Conservation (phyloP, 345 rosid genomes). For the Euclidium syriacum region DNA sequence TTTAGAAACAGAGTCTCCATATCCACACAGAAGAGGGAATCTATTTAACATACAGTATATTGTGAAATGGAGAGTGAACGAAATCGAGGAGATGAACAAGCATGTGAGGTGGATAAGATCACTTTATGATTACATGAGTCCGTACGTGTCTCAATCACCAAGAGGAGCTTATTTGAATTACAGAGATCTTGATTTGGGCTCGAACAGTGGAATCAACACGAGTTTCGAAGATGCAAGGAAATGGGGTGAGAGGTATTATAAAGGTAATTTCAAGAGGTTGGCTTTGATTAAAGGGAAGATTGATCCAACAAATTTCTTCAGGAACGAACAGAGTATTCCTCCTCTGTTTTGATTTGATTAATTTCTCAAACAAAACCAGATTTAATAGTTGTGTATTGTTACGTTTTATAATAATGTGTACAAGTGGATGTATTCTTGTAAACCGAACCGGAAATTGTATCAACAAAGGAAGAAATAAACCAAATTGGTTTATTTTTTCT, state of each 20-base stretch:
- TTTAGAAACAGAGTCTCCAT: background rate
- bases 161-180: too few relatives aligned
- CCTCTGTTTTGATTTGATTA: background rate
- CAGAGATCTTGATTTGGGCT: slow-evolving; percentile 30
- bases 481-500: too few relatives aligned
- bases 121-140: slow-evolving; percentile 35
- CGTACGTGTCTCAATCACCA: slow-evolving; percentile 37
- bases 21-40: background rate
- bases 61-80: background rate
- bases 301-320: slow-evolving; percentile 1
- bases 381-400: too few relatives aligned
- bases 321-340: slow-evolving; percentile 4
- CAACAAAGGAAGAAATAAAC: too few relatives aligned
- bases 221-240: background rate
- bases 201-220: background rate
- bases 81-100: background rate
- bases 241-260: background rate
- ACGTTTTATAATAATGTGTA: too few relatives aligned
- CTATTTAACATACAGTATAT: background rate
- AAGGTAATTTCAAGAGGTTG: background rate
- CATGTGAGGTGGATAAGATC: slow-evolving; percentile 15
- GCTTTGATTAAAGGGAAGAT: background rate
- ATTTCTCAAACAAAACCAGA: too few relatives aligned
- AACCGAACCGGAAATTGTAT: too few relatives aligned
- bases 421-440: too few relatives aligned